phyloP scores from a whole-genome alignment of 495 filamentous ascomycete species.

The Hypoxylon lenormandii region DNA sequence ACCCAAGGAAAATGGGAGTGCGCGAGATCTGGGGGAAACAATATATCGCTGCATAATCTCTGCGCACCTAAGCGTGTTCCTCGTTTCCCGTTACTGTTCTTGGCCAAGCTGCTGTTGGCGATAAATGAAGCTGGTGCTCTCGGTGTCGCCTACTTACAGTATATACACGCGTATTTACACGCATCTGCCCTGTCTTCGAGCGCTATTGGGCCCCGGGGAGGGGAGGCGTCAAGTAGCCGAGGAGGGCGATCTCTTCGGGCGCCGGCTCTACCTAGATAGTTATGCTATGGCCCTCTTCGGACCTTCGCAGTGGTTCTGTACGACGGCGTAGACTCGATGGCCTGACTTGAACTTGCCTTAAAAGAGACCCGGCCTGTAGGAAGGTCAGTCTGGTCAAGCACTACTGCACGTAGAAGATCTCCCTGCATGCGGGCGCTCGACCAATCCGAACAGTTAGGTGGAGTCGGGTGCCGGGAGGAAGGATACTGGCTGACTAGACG shows the following conservation, averaged over 20 bases:
- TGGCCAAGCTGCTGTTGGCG: constrained; percentile 45
- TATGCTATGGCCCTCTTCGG: constrained; percentile 21
- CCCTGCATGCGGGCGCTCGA: constrained; percentile 19
- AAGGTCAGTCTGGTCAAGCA: constrained; percentile 12
- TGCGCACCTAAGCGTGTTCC: constrained; percentile 49
- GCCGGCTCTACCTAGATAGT: constrained; percentile 10
- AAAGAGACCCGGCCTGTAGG: neutral
- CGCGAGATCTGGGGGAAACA: constrained; percentile 52
- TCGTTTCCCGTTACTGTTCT: constrained; percentile 54
- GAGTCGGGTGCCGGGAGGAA: constrained; percentile 21
- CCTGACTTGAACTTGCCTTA: constrained; percentile 14
- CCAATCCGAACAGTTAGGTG: constrained; percentile 25
- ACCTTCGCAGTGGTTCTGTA: constrained; percentile 29
- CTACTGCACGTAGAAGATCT: constrained; percentile 30
- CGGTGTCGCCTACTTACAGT: constrained; percentile 47
- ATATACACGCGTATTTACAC: constrained; percentile 32
- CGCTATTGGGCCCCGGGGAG: neutral
- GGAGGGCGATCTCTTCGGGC: constrained; percentile 14
- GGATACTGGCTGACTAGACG: too few relatives aligned
- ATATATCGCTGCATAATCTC: constrained; percentile 53
- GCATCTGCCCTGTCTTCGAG: constrained; percentile 34
- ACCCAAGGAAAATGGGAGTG: constrained; percentile 42
- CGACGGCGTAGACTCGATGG: constrained; percentile 15
- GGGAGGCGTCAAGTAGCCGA: constrained; percentile 7
- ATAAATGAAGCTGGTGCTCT: constrained; percentile 38